Base-by-base conservation (phyloP, 768 basidiomycete species). In the Pleurotus tuoliensis region DNA sequence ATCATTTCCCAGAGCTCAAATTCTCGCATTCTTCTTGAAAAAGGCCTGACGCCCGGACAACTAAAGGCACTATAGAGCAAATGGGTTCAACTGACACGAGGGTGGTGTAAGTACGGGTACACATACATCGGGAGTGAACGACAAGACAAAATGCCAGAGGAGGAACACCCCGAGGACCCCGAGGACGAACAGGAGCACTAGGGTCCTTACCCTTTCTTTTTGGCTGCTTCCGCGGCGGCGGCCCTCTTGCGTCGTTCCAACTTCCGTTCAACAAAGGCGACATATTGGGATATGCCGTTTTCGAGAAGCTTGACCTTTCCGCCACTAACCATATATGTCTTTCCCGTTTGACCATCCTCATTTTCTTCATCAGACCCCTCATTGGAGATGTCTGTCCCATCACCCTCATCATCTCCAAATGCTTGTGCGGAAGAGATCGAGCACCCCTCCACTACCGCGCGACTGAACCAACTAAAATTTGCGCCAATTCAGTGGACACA, bases 381-480 rank as follows among this genome's bases (percentile, higher is more conserved):
- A 18, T 40, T 39, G 1, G 58, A 55, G 3, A 49, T 61, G 25
- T 64, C 67, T 34, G 30, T 34, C 4, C 11, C 30, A 1, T 62
- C 69, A 9, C 57, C 63, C 5, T 64, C 67, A 5, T 62, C 67
- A 1, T 53, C 60, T 0, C 57, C 61, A 15, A 56, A 62, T 3
- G 61, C 66, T 7, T 61, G 56, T 8, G 69, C 67, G 41, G 65
- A 61, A 45, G 59, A 45, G 7, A 62, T 46, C 7, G 64, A 65
- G 18, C 66, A 64, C 25, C 65, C 62, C 55, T 66, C 65, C n/a
- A 66, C 59, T 9, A 64, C 60, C 13, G 61, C 62, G 16, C 64
- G 62, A 46, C 63, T 65, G 47, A 65, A 64, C 64, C 64, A 64
- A 2, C 62, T 63, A 16, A 8, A 13, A 11, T 52, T 49, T 22